Base-by-base conservation (phyloP, 2,329 filamentous ascomycete species). In the Myriosclerotinia duriaeana region DNA sequence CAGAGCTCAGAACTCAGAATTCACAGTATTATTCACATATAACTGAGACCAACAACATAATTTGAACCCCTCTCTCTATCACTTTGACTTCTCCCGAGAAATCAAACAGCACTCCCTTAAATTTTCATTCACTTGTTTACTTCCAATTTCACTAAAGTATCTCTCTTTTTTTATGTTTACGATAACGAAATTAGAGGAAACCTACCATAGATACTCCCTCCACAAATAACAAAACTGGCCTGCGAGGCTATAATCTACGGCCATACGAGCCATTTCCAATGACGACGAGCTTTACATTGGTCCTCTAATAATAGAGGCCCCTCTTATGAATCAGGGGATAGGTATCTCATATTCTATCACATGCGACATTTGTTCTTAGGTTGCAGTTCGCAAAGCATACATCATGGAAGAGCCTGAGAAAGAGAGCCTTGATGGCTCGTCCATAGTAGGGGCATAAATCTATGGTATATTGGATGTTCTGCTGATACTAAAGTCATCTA, bases 371-470 rank as follows among this genome's bases (percentile, higher is more conserved):
- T 46, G 50, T 60, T 61, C 20, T 22, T 44, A 61, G 48, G 7
- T 34, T 42, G 38, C 26, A 61, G 14, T 53, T 53, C 12, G 20
- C 40, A 40, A 50, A 66, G 55, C 48, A 53, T 66, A 68, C 66
- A 64, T 44, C 53, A 83, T 84, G 81, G 79, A 80, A 69, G 77
- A 80, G 70, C 72, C 78, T 69, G 73, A 73, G 64, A 78, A 81
- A 70, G 81, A 91, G 72, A 89, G 86, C 78, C 87, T 87, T 67
- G 91, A 93, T 82, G 89, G 84, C 80, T 89, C 89, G 67, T 93
- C 91, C 70, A 87, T 93, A 73, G 89, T 91, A 78, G 78, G 87
- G 78, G 66, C 17, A 42, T n/a, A 7, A 7, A 50, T 30, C 15
- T 53, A 17, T 15, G 26, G 22, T 17, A 12, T 64, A 46, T 50